These are phyloP conservation scores for Urtica urens DNA, from an alignment of 306 rosid species.

Conservation along the genomic window DNA sequence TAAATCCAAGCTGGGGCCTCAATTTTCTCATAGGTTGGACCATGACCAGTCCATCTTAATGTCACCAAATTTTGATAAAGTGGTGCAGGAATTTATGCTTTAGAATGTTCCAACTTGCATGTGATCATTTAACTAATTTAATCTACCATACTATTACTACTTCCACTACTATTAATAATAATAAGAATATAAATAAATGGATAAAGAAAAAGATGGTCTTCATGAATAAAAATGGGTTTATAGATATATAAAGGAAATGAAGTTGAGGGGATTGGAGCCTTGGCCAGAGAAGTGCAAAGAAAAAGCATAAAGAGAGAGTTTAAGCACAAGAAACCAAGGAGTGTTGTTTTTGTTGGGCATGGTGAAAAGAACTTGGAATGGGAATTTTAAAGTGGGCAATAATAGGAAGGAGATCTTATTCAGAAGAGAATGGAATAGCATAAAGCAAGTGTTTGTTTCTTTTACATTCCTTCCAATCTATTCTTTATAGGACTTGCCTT, in stretches of 20 bases:
- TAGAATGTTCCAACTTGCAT: slow-evolving; percentile 54
- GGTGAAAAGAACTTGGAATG: slow-evolving; percentile 91
- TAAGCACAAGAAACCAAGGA: slow-evolving; percentile 42
- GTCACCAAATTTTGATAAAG: slow-evolving; percentile 48
- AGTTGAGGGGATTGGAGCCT: slow-evolving; percentile 2
- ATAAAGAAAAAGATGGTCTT: slow-evolving; percentile 20
- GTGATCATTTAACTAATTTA: slow-evolving; percentile 29
- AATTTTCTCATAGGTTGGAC: slow-evolving; percentile 32
- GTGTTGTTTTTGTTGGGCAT: slow-evolving; percentile 37
- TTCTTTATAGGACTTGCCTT: slow-evolving; percentile 43
- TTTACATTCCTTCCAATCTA: slow-evolving; percentile 17
- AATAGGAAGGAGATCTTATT: slow-evolving; percentile 48
- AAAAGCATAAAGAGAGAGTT: slow-evolving; percentile 50
- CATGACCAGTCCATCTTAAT: slow-evolving; percentile 62
- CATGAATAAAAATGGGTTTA: not conserved
- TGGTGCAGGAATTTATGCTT: slow-evolving; percentile 45
- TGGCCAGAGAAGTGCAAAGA: slow-evolving; percentile 19
- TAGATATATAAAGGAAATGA: slow-evolving; percentile 1
- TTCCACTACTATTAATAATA: not conserved
- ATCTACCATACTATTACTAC: not conserved
- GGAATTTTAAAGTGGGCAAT: slow-evolving; percentile 81
- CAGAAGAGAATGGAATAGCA: no score
- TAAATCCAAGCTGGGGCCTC: slow-evolving; percentile 27
- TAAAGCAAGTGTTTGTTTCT: slow-evolving; percentile 84
- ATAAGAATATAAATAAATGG: not conserved